Evolutionary conservation across 768 basidiomycete species (phyloP), one percentile per base, ranked within the genome.

Genomic region (Goffeauzyma gilvescens): DNA sequence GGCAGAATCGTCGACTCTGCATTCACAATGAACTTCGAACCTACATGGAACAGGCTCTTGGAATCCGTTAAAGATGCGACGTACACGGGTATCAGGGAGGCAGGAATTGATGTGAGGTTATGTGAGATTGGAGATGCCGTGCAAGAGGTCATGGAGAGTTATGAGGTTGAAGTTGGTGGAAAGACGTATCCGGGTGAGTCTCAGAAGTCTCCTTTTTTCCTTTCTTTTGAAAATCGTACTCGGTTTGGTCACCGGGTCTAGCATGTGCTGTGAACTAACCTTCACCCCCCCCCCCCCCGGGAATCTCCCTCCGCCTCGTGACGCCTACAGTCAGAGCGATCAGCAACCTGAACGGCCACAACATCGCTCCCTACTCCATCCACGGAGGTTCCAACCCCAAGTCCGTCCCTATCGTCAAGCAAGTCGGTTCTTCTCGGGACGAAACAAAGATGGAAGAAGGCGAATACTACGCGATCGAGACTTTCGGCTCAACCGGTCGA

Each of bases 361-460:
- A 81, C 12, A 96, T 96, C 52, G 75, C 77, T 42, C 74, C 68
- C 21, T 89, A 95, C 62, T 77, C 78, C 50, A 93, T 96, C 47
- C 90, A 98, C 58, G 90, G 65, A 6, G 63, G 82, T 13, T 32
- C 31, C 30, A 23, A 41, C 30, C 81, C 81, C 22, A 98, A 98
- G 65, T 83, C 81, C 0, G 78, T 96, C 1, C 71, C 83, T 26
- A 74, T 96, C 33, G 82, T 93, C 33, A 83, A 80, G 61, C 85
- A 80, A 44, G 48, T 49, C 24, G 62, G 57, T 2, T 49, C 50
- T 1, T 73, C 78, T 24, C 38, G 50, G 20, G 87, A 93, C 58
- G 75, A 79, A 48, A 84, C 81, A 12, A 90, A 84, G 66, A 98
- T 98, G 93, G 93, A 96, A 58, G 93, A 98, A 65, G 93, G 89